phyloP scores from a whole-genome alignment of 1,139 yeast species.

The Diutina siamensis region DNA sequence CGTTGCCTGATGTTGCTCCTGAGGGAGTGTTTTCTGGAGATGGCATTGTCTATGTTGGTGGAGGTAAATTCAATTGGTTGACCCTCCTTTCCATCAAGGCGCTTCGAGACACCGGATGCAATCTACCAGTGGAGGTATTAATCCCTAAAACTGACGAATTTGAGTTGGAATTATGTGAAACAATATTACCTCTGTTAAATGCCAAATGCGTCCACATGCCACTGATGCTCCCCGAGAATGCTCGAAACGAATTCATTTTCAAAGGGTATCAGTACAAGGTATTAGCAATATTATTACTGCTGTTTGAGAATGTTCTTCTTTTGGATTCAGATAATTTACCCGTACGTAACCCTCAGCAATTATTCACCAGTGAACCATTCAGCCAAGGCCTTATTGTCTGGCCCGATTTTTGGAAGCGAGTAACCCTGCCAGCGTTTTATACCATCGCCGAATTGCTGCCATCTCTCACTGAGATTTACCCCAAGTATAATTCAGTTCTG shows the following conservation, averaged over 20 bases:
- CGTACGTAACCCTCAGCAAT: constrained; percentile 39
- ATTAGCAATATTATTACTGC: constrained; percentile 59
- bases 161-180: constrained; percentile 55
- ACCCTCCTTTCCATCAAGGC: constrained; percentile 55
- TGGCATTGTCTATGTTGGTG: constrained; percentile 78
- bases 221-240: constrained; percentile 26
- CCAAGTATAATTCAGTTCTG: constrained; percentile 6
- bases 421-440: constrained; percentile 58
- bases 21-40: constrained; percentile 43
- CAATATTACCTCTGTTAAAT: constrained; percentile 50
- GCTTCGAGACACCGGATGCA: constrained; percentile 50
- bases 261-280: constrained; percentile 75
- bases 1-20: constrained; percentile 39
- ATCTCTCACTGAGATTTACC: constrained; percentile 10
- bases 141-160: constrained; percentile 62
- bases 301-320: constrained; percentile 66
- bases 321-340: constrained; percentile 74
- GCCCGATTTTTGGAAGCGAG: constrained; percentile 80
- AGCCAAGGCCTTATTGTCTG: constrained; percentile 53
- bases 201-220: constrained; percentile 62
- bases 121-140: constrained; percentile 66
- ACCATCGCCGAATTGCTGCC: constrained; percentile 47
- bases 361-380: constrained; percentile 47
- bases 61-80: constrained; percentile 68
- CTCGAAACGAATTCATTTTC: constrained; percentile 32